phyloP scores from a whole-genome alignment of 306 rosid genomes.

The Sesbania bispinosa region DNA sequence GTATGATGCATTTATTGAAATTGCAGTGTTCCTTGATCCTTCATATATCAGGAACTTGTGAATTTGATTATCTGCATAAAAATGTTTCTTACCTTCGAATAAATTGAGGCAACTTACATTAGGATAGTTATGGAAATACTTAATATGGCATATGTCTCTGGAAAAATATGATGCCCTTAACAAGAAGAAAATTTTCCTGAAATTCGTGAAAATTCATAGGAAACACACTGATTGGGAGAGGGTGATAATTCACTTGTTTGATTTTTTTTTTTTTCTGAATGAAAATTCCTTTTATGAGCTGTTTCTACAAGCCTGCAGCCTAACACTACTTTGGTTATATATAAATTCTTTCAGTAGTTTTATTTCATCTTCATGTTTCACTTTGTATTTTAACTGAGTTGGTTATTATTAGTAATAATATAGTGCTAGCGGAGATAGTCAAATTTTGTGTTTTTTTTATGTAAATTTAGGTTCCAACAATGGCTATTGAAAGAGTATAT shows the following conservation, averaged over 20 bases:
- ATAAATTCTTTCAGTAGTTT: neutral
- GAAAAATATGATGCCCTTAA: neutral
- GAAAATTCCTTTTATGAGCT: neutral
- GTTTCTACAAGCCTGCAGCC: neutral
- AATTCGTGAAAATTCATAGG: neutral
- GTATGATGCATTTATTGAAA: neutral
- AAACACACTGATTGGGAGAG: neutral
- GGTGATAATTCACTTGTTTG: neutral
- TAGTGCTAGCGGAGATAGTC: neutral
- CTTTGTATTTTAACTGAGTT: neutral
- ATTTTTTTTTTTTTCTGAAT: neutral
- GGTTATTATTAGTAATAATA: neutral
- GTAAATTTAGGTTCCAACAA: slow-evolving; percentile 76
- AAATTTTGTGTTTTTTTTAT: slow-evolving; percentile 13
- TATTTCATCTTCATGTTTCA: slow-evolving; percentile 10
- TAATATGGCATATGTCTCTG: neutral
- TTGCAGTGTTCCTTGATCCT: neutral
- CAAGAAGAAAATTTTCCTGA: neutral
- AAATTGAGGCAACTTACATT: neutral
- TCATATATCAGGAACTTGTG: neutral
- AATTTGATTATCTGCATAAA: neutral
- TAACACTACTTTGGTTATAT: neutral
- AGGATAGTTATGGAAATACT: neutral
- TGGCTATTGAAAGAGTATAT: slow-evolving; percentile 95
- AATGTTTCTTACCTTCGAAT: neutral